These are phyloP conservation scores for Penicillium canariense DNA, from an alignment of 495 filamentous ascomycete genomes.

Conservation along the genomic window DNA sequence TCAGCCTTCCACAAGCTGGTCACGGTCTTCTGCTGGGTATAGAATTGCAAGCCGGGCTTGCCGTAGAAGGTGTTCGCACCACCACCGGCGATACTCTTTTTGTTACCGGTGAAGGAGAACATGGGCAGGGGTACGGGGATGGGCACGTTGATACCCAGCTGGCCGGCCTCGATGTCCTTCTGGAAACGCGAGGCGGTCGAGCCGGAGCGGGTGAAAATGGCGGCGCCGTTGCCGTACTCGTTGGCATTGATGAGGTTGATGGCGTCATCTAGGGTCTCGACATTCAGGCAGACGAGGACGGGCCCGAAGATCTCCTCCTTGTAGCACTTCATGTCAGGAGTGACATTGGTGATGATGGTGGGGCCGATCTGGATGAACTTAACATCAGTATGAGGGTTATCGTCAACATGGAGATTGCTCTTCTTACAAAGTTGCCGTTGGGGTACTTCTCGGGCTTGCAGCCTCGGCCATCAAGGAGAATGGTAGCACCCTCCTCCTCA, in stretches of 20 bases:
- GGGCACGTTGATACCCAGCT: conserved; percentile 63
- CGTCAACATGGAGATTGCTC: not conserved
- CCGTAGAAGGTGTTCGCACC: conserved; percentile 96
- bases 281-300: conserved; percentile 60
- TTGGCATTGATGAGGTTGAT: conserved; percentile 65
- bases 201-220: conserved; percentile 65
- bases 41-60: conserved; percentile 86
- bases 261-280: conserved; percentile 78
- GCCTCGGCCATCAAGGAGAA: conserved; percentile 89
- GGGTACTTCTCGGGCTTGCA: conserved; percentile 90
- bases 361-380: conserved; percentile 59
- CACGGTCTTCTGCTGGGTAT: conserved; percentile 96
- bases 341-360: conserved; percentile 93
- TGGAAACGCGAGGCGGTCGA: conserved; percentile 62
- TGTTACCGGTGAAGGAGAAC: conserved; percentile 98
- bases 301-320: conserved; percentile 96
- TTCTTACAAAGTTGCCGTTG: conserved; percentile 86
- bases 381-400: not conserved
- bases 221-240: conserved; percentile 69
- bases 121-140: conserved; percentile 88
- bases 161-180: conserved; percentile 59
- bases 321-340: conserved; percentile 90
- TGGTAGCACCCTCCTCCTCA: conserved; percentile 89
- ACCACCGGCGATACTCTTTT: conserved; percentile 90
- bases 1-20: conserved; percentile 87